phyloP scores from a whole-genome alignment of 768 basidiomycete species.

The Lepiota subincarnata region DNA sequence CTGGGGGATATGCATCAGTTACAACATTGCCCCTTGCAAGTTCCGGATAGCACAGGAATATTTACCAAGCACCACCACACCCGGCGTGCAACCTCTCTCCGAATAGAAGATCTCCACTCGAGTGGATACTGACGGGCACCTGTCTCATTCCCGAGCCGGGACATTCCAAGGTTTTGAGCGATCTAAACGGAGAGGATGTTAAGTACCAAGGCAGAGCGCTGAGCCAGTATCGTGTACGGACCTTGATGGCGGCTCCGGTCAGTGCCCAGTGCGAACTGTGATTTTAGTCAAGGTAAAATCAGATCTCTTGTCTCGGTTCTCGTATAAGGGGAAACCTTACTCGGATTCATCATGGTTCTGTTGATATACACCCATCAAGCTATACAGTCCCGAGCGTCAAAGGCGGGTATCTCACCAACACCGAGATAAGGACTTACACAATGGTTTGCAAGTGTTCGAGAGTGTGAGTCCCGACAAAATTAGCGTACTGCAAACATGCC shows the following conservation, averaged over 20 bases:
- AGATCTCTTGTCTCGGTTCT: no score
- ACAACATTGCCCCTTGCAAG: no score
- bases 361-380: constrained; percentile 25
- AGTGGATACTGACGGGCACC: constrained; percentile 17
- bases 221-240: not conserved
- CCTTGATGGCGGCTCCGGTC: constrained; percentile 24
- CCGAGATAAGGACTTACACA: constrained; percentile 15
- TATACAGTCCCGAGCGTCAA: constrained; percentile 5
- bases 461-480: constrained; percentile 21
- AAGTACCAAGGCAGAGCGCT: not conserved
- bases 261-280: constrained; percentile 23
- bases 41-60: not conserved
- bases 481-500: constrained; percentile 22
- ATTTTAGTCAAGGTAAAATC: not conserved
- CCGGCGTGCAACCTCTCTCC: constrained; percentile 21
- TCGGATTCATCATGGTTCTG: constrained; percentile 25
- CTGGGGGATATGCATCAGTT: constrained; percentile 5
- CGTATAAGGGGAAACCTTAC: constrained; percentile 12
- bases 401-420: not conserved
- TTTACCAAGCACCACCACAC: constrained; percentile 24
- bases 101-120: constrained; percentile 21
- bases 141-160: constrained; percentile 22
- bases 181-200: constrained; percentile 12
- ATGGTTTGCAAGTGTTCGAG: constrained; percentile 23
- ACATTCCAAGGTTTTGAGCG: constrained; percentile 24